phyloP scores from a whole-genome alignment of 208 protist species.

The Leishmania lainsoni region DNA sequence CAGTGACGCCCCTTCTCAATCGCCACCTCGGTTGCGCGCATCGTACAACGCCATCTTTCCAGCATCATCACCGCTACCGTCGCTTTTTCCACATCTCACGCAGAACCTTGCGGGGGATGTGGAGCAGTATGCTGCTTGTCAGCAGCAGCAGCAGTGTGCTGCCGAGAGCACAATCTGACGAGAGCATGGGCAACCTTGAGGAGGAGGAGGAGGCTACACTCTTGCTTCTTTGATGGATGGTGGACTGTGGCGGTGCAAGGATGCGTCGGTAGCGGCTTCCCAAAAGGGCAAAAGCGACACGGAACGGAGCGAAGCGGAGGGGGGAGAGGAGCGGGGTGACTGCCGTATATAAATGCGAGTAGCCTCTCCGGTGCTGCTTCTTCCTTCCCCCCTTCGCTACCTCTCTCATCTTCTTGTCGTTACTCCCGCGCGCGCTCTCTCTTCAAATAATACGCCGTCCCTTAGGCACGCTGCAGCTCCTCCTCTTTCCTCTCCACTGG shows the following conservation, averaged over 20 bases:
- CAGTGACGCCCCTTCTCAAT: neutral
- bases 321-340: neutral
- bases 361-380: neutral
- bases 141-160: conserved; percentile 1
- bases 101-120: conserved; percentile 10
- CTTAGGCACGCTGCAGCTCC: neutral
- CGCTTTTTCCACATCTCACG: neutral
- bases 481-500: neutral
- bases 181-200: neutral
- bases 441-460: neutral
- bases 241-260: neutral
- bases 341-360: neutral
- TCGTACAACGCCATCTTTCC: neutral
- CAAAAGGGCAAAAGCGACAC: neutral
- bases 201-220: neutral
- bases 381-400: neutral
- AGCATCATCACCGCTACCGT: neutral
- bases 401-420: neutral
- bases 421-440: neutral
- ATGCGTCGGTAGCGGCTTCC: neutral
- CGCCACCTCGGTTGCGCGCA: neutral
- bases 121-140: conserved; percentile 2
- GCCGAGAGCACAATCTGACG: neutral
- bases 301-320: neutral
- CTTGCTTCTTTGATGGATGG: neutral